Base-by-base conservation (phyloP, 108 stramenopile species). In the Seminavis robusta region DNA sequence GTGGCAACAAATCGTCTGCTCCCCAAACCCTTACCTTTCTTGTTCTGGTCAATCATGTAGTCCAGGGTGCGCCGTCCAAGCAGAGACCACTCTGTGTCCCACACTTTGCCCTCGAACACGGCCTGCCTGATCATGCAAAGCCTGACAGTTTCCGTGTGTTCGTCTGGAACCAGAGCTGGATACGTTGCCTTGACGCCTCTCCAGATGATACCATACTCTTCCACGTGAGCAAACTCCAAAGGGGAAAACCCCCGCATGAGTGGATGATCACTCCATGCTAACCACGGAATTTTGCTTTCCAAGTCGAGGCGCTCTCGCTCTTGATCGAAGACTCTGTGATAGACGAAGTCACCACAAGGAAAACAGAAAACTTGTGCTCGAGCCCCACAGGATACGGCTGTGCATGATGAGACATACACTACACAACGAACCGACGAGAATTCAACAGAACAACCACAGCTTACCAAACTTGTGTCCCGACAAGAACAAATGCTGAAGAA, bases 171-270 rank as follows among this genome's bases (percentile, higher is more conserved):
- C 2, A 69, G 36, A 3, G 48, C 50, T 6, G 86, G 86, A 55
- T 86, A 92, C 1, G 84, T 79, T 3, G 90, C 86, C 41, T 77
- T 32, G 41, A 87, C 45, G 2, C 90, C 90, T 42, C 59, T 59
- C 90, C 90, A 92, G 10, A 92, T 61, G 24, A 81, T 79, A 11
- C 84, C 82, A 34, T 83, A 64, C 33, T 88, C 86, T 15, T 58
- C 51, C n/a, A 76, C 77, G 36, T 61, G 50, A 11, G 71, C 37
- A 43, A 88, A 92, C 46, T 77, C 74, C 13, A 80, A 79, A 8
- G 84, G 63, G 56, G 83, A 81, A 32, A 86, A 81, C 0, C 82
- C 80, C n/a, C 90, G 79, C 20, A 73, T 67, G 26, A 24, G 26
- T 23, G 59, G 61, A 9, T 75, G 61, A 19, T 63, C 71, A 28